Evolutionary conservation across 176 grass and related monocot species (phyloP).

Genomic region (Eragrostis nindensis): DNA sequence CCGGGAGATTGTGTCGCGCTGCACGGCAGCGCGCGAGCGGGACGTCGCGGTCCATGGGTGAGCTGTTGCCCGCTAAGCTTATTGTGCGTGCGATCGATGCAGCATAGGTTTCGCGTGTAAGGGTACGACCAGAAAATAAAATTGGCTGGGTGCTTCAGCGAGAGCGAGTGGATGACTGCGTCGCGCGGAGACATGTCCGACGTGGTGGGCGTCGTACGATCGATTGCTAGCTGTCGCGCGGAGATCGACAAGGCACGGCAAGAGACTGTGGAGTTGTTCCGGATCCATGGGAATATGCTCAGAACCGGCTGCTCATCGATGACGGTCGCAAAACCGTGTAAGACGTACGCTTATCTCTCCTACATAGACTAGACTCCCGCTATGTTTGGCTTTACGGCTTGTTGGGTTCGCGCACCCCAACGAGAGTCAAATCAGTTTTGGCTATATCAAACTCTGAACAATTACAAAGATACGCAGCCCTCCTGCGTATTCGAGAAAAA

Average conservation of each 20-base stretch:
- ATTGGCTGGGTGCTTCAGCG: not conserved
- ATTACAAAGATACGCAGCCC: too few relatives aligned
- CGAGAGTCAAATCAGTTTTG: too few relatives aligned
- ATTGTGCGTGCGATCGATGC: too few relatives aligned
- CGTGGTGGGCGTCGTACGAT: not conserved
- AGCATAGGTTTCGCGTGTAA: too few relatives aligned
- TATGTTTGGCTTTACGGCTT: too few relatives aligned
- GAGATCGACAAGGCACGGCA: not conserved
- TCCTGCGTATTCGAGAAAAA: too few relatives aligned
- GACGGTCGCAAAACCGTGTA: too few relatives aligned
- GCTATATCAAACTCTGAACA: too few relatives aligned
- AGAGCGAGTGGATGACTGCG: not conserved
- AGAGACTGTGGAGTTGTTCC: not conserved
- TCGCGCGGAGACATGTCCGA: not conserved
- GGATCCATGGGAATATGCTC: not conserved
- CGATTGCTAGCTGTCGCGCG: too few relatives aligned
- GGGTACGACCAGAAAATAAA: not conserved
- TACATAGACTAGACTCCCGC: too few relatives aligned
- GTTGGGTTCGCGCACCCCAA: too few relatives aligned
- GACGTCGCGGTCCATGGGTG: slow-evolving; percentile 7
- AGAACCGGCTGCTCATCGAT: not conserved
- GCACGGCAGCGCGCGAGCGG: not conserved
- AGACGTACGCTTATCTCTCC: too few relatives aligned
- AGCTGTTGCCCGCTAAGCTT: slow-evolving; percentile 1
- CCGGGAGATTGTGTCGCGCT: not conserved